Base-by-base conservation (phyloP, 2,329 filamentous ascomycete genomes). In the Penicillium sp. region DNA sequence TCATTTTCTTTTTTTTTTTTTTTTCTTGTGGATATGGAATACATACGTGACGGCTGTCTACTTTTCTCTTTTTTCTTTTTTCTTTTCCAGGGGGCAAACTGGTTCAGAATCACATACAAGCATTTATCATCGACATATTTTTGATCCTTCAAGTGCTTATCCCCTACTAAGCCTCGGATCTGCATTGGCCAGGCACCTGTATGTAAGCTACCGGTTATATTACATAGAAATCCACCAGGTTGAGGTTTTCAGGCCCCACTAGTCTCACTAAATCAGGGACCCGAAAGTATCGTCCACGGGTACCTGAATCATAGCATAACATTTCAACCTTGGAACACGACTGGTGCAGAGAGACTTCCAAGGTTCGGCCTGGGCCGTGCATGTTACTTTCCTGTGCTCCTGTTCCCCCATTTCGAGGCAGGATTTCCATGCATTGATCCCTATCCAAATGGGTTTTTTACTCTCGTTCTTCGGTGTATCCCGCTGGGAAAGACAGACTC, bases 391-490 rank as follows among this genome's bases (percentile, higher is more conserved):
- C 32, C 7, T 35, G 32, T 20, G 3, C 3, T 35, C 8, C 15
- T 10, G 6, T 7, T 18, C 9, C n/a, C 15, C 7, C 15, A 7
- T 10, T 20, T 35, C 15, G 15, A 20, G 6, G 15, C 15, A 18
- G 40, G 28, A 24, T 31, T 31, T 24, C 23, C 32, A 4, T 35
- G 32, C 15, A 9, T 20, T 35, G 10, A 35, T 35, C 32, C 10
- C 32, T 20, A 20, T 20, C 20, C 12, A 12, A 9, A 55, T 55
- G 53, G n/a, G 42, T 1, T 50, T 44, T 10, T 38, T 50, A 10
- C 32, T 55, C 3, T 42, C 50, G 5, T 54, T 50, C 29, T 56
- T 37, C 23, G 42, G 40, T 29, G 32, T 42, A 23, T 37, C 38
- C 23, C 45, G 38, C 29, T 40, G 47, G 39, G 43, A 47, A 47